Base-by-base conservation (phyloP, 2,329 filamentous ascomycete genomes). In the Huntiella moniliformis region DNA sequence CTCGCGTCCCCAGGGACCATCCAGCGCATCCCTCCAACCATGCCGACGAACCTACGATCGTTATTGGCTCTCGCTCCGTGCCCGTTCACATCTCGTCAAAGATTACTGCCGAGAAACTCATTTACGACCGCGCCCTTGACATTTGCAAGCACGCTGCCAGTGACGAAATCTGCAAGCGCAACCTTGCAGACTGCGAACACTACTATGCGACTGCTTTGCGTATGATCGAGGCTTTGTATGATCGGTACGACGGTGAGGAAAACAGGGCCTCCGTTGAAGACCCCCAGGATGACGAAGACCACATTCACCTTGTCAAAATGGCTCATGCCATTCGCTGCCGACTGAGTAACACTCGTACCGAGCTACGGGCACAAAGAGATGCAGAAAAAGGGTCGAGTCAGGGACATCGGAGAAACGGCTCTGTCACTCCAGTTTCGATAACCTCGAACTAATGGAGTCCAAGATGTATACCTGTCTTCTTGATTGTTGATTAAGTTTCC, bases 111-210 rank as follows among this genome's bases (percentile, higher is more conserved):
- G 91, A 96, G 64, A 94, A 87, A 62, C 68, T 98, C 39, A 95
- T 98, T 86, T 98, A 95, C 58, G 91, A 98, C 54, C 82, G 91
- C 40, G 91, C 91, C 0, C 67, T 96, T 16, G 91, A 98, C 60
- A 96, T 98, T 91, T 95, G 86, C 59, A 77, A 86, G 44, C 77
- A 83, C 3, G 88, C 91, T 5, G 91, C 91, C 5, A 91, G 96
- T 57, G 92, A 93, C 55, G 91, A 98, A 63, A 82, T 98, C 42
- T 85, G 91, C 2, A 86, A 88, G 48, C 83, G 91, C 51, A 87
- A 96, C 59, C 67, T 96, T 17, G 64, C 68, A 0, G 85, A 86
- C 12, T 96, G 88, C 57, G 87, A 96, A 57, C 77, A 94, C 18
- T 87, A 86, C 13, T 98, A 98, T 58, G 72, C 84, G 45, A 96